Evolutionary conservation across 345 rosid species (phyloP).

Genomic region (Triadica sebifera): DNA sequence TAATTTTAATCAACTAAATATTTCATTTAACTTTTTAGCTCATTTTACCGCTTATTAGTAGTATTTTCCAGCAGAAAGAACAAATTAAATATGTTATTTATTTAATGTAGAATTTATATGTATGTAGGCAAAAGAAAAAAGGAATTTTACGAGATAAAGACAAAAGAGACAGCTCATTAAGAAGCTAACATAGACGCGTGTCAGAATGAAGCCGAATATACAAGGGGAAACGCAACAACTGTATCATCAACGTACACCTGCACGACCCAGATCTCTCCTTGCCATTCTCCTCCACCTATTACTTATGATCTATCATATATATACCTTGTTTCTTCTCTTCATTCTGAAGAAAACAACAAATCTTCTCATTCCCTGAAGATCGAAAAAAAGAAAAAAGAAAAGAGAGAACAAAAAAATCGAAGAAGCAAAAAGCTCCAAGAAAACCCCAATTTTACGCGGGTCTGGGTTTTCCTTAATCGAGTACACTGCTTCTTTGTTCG

Average conservation of each 20-base stretch:
- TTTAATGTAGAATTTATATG: too few relatives aligned
- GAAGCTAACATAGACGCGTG: constrained; percentile 14
- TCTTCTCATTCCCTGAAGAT: not conserved
- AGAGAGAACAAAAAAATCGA: not conserved
- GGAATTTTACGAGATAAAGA: not conserved
- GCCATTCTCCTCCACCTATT: not conserved
- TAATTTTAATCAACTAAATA: too few relatives aligned
- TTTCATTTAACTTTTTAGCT: too few relatives aligned
- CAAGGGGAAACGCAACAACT: not conserved
- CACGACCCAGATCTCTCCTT: constrained; percentile 16
- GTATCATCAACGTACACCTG: not conserved
- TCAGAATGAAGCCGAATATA: not conserved
- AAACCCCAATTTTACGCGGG: not conserved
- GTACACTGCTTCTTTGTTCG: constrained; percentile 11
- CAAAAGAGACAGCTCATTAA: not conserved
- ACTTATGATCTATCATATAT: not conserved
- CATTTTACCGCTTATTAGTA: too few relatives aligned
- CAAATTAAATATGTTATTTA: too few relatives aligned
- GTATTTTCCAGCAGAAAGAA: too few relatives aligned
- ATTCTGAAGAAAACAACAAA: not conserved
- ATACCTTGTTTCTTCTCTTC: not conserved
- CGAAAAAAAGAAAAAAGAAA: not conserved
- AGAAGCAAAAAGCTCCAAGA: constrained; percentile 15
- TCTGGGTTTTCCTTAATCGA: constrained; percentile 21
- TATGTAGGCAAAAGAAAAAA: not conserved